Conservation (phyloP, 139 green algal genomes). For the Pseudopediastrum boryanum region DNA sequence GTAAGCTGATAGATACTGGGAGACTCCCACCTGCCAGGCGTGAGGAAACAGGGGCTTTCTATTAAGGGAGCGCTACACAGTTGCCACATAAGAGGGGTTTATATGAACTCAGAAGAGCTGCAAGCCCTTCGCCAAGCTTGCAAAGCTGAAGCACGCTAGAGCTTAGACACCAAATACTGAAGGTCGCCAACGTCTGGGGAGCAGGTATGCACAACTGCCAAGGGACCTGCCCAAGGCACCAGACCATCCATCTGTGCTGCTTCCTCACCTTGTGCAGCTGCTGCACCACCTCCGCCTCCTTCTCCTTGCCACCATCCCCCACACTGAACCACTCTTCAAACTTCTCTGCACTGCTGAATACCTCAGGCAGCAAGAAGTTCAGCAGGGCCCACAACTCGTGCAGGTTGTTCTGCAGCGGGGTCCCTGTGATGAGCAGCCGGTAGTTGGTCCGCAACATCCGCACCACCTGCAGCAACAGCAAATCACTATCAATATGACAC, state of each 20-base stretch:
- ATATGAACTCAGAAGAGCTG: too few species aligned
- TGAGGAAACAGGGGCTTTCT: too few species aligned
- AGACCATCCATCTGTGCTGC: neutral
- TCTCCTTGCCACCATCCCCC: constrained; percentile 71
- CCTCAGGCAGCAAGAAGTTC: constrained; percentile 99
- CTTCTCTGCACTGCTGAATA: constrained; percentile 90
- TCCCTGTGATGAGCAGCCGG: constrained; percentile 98
- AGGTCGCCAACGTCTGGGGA: too few species aligned
- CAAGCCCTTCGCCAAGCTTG: neutral
- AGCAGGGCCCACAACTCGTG: constrained; percentile 99
- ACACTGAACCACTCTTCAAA: constrained; percentile 98
- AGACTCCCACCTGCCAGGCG: too few species aligned
- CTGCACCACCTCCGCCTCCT: constrained; percentile 92
- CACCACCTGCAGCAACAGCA: constrained; percentile 67
- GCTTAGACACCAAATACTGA: too few species aligned
- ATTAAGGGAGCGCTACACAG: too few species aligned
- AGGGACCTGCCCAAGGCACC: too few species aligned
- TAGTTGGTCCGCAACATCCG: constrained; percentile 93
- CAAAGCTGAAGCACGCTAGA: too few species aligned
- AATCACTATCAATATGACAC: neutral
- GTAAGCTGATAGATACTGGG: too few species aligned
- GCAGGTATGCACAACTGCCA: too few species aligned
- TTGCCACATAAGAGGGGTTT: too few species aligned
- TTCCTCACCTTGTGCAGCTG: constrained; percentile 94
- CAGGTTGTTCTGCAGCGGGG: constrained; percentile 97